Conservation (phyloP, 495 filamentous ascomycete genomes). For the Xylaria grammica region DNA sequence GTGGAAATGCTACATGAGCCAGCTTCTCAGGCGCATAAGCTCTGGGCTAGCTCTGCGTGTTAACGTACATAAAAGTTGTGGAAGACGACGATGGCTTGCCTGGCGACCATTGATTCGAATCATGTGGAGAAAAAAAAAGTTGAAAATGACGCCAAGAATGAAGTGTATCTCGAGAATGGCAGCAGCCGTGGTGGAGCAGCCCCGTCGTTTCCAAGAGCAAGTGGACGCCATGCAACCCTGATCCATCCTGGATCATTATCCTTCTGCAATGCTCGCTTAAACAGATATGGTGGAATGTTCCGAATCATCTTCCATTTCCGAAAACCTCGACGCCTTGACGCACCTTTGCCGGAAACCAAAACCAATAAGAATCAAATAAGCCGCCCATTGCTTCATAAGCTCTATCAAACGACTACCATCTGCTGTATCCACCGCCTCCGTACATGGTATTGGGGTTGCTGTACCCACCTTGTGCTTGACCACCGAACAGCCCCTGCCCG, state of each 20-base stretch:
- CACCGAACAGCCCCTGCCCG: conserved; percentile 86
- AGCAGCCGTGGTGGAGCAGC: conserved; percentile 42
- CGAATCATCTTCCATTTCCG: conserved; percentile 43
- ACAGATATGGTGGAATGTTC: conserved; percentile 40
- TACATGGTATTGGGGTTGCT: conserved; percentile 82
- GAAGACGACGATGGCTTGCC: conserved; percentile 72
- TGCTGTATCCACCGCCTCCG: conserved; percentile 68
- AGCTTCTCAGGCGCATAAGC: conserved; percentile 48
- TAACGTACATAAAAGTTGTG: conserved; percentile 82
- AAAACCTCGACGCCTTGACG: conserved; percentile 45
- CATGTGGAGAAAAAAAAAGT: conserved; percentile 38
- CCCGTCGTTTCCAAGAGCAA: conserved; percentile 48
- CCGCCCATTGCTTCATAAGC: conserved; percentile 25
- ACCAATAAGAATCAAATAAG: conserved; percentile 28
- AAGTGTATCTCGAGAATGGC: conserved; percentile 41
- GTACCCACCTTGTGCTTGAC: conserved; percentile 99
- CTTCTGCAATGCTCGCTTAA: conserved; percentile 45
- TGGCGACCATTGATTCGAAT: conserved; percentile 52
- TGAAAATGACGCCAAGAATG: conserved; percentile 36
- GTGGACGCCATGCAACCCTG: conserved; percentile 46
- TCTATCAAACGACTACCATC: conserved; percentile 64
- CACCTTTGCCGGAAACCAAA: conserved; percentile 30
- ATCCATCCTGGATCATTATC: conserved; percentile 47
- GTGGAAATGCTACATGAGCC: conserved; percentile 60
- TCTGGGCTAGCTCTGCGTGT: conserved; percentile 54